Base-by-base conservation (phyloP, 345 rosid species). In the Schrenkiella parvula region DNA sequence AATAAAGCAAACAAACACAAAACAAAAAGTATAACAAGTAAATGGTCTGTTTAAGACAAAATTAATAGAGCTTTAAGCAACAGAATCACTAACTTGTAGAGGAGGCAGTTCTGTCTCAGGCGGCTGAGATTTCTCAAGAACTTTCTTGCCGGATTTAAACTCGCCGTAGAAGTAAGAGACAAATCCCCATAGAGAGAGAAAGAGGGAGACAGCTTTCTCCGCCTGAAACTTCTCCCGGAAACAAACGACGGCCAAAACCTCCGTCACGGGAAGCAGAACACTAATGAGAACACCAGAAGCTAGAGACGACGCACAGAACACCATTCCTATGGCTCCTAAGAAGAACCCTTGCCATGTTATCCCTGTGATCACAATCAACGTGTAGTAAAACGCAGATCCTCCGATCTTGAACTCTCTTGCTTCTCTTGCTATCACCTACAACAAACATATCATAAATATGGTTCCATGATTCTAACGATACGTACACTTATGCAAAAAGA, bases 81-180 rank as follows among this genome's bases (percentile, higher is more conserved):
- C 25, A 57, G 53, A 18, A 10, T 10, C 42, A 56, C 42, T 32
- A 56, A 32, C 42, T 34, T 35, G 68, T 25, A 54, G 42, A 61
- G 21, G 3, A 69, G 66, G 70, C 15, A 78, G 42, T 32, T 78
- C 79, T 17, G 84, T 79, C 63, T 71, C 78, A 26, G 25, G 15
- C n/a, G 61, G 34, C 29, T 53, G 75, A n/a, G 19, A 2, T 42
- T 18, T 35, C 51, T 69, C 75, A 3, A 65, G 28, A 28, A 38
- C 18, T 31, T 76, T 73, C 76, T 74, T 86, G 28, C 37, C 69
- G 3, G 65, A 47, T 67, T 83, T 86, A 0, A 74, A 19, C 78
- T 87, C 96, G 2, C 95, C 95, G 19, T 88, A 88, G 44, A 87
- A 90, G 77, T 90, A 90, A 6, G 96, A 90, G 48, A 57, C 32